Conservation (phyloP, 148 eudicot genomes). For the Amaranthus hypochondriacus region DNA sequence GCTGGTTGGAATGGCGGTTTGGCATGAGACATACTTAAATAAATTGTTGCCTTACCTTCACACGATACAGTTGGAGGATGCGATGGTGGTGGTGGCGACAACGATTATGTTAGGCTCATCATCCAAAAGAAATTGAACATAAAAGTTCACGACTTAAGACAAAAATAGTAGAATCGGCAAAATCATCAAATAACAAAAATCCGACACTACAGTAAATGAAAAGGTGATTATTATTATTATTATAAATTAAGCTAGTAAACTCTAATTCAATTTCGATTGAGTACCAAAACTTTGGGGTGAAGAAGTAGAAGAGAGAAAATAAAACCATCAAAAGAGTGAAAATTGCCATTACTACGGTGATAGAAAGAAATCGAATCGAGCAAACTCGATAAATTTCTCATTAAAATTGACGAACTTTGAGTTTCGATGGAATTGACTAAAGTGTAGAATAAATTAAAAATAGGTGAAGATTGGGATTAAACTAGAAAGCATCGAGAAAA, state of each 20-base stretch:
- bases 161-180: not conserved
- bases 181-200: not conserved
- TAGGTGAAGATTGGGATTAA: not conserved
- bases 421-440: not conserved
- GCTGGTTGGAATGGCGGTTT: no score
- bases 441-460: not conserved
- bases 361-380: not conserved
- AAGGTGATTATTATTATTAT: no score
- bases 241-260: not conserved
- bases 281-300: not conserved
- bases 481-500: conserved; percentile 9
- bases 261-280: conserved; percentile 9
- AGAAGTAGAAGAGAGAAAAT: conserved; percentile 11
- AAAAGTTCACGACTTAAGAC: not conserved
- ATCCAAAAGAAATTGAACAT: not conserved
- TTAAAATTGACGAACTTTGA: conserved; percentile 4
- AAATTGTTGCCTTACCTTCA: conserved; percentile 23
- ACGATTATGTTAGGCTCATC: conserved; percentile 24
- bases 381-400: not conserved
- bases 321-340: not conserved
- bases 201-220: not conserved
- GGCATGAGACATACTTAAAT: no score
- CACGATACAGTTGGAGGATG: conserved; percentile 82
- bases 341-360: conserved; percentile 9
- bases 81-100: conserved; percentile 94